phyloP scores from a whole-genome alignment of 768 basidiomycete genomes.

The Porphyrellus cyaneotinctus region DNA sequence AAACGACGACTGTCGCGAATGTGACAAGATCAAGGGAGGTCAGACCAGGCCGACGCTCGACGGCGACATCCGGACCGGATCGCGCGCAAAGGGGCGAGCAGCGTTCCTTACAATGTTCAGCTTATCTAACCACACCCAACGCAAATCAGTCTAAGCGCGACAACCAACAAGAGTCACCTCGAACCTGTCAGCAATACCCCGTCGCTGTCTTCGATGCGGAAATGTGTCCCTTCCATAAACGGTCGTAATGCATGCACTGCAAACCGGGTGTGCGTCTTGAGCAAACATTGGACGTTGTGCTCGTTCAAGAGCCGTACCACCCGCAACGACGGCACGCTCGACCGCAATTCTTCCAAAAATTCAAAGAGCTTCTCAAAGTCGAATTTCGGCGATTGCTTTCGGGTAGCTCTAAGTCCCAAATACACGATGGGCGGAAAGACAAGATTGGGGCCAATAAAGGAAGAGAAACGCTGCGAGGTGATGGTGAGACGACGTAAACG shows the following conservation, averaged over 20 bases:
- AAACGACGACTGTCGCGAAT: too few relatives aligned
- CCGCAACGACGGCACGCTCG: constrained; percentile 15
- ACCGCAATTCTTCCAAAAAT: constrained; percentile 8
- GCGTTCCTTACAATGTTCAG: too few relatives aligned
- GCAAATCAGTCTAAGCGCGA: background rate
- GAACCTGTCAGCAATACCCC: constrained; percentile 23
- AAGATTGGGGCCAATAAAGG: background rate
- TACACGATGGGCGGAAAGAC: constrained; percentile 15
- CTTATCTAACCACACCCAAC: constrained; percentile 8
- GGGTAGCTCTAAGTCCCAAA: constrained; percentile 12
- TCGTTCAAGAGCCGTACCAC: constrained; percentile 20
- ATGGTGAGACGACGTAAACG: constrained; percentile 20
- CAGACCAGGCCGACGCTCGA: too few relatives aligned
- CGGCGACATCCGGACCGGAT: too few relatives aligned
- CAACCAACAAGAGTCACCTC: background rate
- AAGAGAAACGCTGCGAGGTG: background rate
- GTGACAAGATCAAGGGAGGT: too few relatives aligned
- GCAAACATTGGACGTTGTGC: constrained; percentile 14
- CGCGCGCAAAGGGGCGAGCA: too few relatives aligned
- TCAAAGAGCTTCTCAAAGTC: constrained; percentile 12
- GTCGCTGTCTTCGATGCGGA: constrained; percentile 24
- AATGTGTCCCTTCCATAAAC: background rate
- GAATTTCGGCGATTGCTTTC: background rate
- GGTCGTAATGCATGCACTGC: constrained; percentile 8
- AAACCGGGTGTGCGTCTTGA: constrained; percentile 14